Base-by-base conservation (phyloP, 345 rosid species). In the Syzygium aqueum region DNA sequence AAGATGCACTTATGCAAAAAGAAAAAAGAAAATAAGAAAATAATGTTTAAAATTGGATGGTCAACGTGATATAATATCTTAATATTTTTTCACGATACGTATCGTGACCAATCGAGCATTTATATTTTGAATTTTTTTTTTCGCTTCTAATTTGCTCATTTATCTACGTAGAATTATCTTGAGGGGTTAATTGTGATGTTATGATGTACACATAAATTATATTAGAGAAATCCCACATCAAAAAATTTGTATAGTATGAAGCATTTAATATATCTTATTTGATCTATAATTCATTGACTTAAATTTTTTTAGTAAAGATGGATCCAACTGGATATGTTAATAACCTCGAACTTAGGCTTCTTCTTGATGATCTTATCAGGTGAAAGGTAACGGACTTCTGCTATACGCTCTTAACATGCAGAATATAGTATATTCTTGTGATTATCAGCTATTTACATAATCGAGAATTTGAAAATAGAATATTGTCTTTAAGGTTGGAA, bases 151-250 rank as follows among this genome's bases (percentile, higher is more conserved):
- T 61, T n/a, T 2, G 8, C 4, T 61, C 2, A 1, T n/a, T 13
- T 61, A n/a, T n/a, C 19, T 61, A n/a, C 3, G 33, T 0, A 61
- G 9, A 4, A n/a, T n/a, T 61, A 0, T n/a, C 2, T 61, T 0
- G 28, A 57, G 11, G 3, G 7, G 11, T 57, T 57, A 4, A 57
- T 57, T 57, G 63, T 0, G 7, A 43, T 43, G 46, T 43, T 43
- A 43, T 1, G 46, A 43, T 43, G 1, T 7, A 43, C 1, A 7
- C 6, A 7, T 5, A 5, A 43, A 1, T 43, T 43, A 1, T 43
- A 1, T 1, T 43, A 40, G 1, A 40, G 1, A 40, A 40, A 40
- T 40, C 1, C 5, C 1, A 40, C 3, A 40, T 40, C 1, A 7
- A 43, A 43, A 1, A 6, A 43, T 43, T 0, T 4, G 6, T 40